Evolutionary conservation across 2,329 filamentous ascomycete genomes (phyloP).

Genomic region (Colletotrichum simmondsii): DNA sequence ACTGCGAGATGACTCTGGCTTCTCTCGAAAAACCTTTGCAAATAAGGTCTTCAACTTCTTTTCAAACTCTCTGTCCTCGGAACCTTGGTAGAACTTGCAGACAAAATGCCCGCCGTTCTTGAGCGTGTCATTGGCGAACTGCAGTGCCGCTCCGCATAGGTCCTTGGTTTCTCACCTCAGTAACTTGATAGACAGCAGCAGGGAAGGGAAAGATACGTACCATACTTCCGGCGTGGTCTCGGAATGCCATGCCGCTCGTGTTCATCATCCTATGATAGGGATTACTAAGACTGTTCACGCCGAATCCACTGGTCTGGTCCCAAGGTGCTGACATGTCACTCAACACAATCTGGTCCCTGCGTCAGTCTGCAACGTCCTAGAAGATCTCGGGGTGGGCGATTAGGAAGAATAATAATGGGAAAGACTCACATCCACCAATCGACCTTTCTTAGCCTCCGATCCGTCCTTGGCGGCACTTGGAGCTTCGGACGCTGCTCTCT

Average conservation of each 20-base stretch:
- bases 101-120: slow-evolving; percentile 88
- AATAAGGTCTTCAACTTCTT: slow-evolving; percentile 81
- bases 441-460: slow-evolving; percentile 40
- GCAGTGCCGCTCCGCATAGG: slow-evolving; percentile 85
- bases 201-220: slow-evolving; percentile 61
- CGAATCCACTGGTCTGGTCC: slow-evolving; percentile 81
- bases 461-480: slow-evolving; percentile 46
- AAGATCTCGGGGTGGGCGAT: background rate
- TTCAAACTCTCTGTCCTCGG: slow-evolving; percentile 86
- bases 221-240: slow-evolving; percentile 95
- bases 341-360: slow-evolving; percentile 74
- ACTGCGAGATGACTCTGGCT: slow-evolving; percentile 89
- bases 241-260: slow-evolving; percentile 87
- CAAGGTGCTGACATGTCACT: slow-evolving; percentile 99
- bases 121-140: slow-evolving; percentile 87
- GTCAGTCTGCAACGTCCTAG: slow-evolving; percentile 27
- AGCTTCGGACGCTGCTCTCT: slow-evolving; percentile 52
- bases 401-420: background rate
- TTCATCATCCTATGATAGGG: slow-evolving; percentile 99
- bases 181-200: background rate
- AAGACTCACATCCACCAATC: slow-evolving; percentile 75
- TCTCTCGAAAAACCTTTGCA: slow-evolving; percentile 82
- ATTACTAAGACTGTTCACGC: slow-evolving; percentile 92
- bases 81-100: slow-evolving; percentile 96
- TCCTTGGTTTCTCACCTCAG: slow-evolving; percentile 66